Base-by-base conservation (phyloP, 805 yeast species). In the Torulaspora gathmanii region DNA sequence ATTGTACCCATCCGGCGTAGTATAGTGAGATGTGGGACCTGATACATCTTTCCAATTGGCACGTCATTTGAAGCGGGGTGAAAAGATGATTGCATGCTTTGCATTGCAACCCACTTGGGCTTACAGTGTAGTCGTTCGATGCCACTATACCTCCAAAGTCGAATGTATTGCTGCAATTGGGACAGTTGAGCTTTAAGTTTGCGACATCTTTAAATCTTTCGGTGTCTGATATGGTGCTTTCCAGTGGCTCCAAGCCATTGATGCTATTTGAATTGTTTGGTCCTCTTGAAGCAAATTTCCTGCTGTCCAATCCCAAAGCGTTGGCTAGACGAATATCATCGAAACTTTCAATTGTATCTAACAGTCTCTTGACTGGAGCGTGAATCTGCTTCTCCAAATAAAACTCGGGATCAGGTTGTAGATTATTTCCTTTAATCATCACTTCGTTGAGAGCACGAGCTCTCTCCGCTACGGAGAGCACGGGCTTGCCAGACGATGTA, bases 381-480 rank as follows among this genome's bases (percentile, higher is more conserved):
- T 85, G 79, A 8, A 93, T 77, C 67, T 93, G 99, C 63, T 88
- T 86, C 53, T 83, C 93, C 54, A 91, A 70, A 63, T 93, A 93
- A 60, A 77, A 90, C 31, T 71, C 73, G 1, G 86, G 75, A 65
- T 93, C 99, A 1, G 93, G 88, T 49, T 65, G 70, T 48, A 82
- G 74, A 3, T 68, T 67, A 7, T 73, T 70, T 30, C 70, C 65
- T 43, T 76, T 78, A 27, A 67, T 61, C 60, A 83, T 63, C 6
- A 89, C 75, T 56, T 91, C 97, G 53, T 78, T 81, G 43, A 87
- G 71, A 0, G 96, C 80, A 48, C 86, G 77, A 0, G 99, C 96
- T 45, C 97, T 75, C 48, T 85, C 91, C 0, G 95, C 91, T 8
- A 78, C 77, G 1, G 77, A 48, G 3, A 48, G 42, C 2, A 52